Evolutionary conservation across 2,329 filamentous ascomycete species (phyloP), one percentile per base, ranked within the genome.

Genomic region (Raffaelea ambrosiae): DNA sequence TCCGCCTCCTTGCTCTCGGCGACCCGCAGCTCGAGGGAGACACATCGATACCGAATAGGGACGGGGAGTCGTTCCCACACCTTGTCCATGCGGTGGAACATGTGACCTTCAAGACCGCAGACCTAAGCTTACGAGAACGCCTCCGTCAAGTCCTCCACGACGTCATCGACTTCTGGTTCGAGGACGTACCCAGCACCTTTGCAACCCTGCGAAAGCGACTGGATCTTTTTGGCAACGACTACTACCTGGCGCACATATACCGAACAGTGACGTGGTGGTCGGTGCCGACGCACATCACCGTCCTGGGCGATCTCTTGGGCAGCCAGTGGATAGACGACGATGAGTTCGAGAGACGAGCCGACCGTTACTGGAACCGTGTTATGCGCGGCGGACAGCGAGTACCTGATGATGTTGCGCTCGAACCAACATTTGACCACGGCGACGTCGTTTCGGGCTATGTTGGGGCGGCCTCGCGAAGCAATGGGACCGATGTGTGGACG

Each of bases 21-120:
- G 91, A 97, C 63, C 91, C 91, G 5, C 91, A 97, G 64, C 78
- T 97, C 47, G 91, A 97, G 67, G 91, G 91, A 57, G 88, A 95
- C 61, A 88, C 85, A 2, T 89, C 87, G 7, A 83, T 96, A 22
- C 85, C 83, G 16, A 74, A 73, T 46, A 68, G 71, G 33, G 69
- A 74, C 53, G 64, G 74, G 35, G 69, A 72, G 41, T 62, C 69
- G 2, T 76, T 83, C 44, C 76, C 77, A 1, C 76, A 83, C 55
- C 57, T 76, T 3, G 66, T 65, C 47, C 68, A 64, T 53, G 66
- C 75, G 19, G 62, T 67, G 44, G 63, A 64, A 26, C 76, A 76
- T 49, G 58, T 71, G 40, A 71, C 71, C 5, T 76, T 74, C 43
- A 64, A 70, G 53, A 68, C 67, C 4, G 55, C 57, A 13, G 68